Evolutionary conservation across 768 basidiomycete genomes (phyloP).

Genomic region (Cyathus striatus): DNA sequence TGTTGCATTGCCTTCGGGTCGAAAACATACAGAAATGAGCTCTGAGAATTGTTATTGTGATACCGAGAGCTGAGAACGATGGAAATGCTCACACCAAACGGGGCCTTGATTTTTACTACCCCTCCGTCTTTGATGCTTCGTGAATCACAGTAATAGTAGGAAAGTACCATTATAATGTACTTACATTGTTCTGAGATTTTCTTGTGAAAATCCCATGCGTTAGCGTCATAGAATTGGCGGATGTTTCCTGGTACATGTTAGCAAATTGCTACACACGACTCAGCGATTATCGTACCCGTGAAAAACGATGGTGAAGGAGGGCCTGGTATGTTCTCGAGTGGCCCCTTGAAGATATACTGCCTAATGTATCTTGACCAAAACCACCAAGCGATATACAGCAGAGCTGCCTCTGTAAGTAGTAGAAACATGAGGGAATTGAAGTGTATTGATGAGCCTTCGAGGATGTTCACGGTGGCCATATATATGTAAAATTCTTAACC

Average conservation of each 20-base stretch:
- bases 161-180: too few relatives aligned
- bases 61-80: too few relatives aligned
- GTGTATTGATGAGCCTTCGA: too few relatives aligned
- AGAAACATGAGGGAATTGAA: too few relatives aligned
- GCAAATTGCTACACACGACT: background rate
- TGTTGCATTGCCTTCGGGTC: conserved; percentile 43
- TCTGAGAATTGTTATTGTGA: conserved; percentile 10
- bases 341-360: conserved; percentile 4
- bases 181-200: conserved; percentile 26
- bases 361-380: too few relatives aligned
- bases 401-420: too few relatives aligned
- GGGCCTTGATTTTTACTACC: conserved; percentile 23
- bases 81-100: conserved; percentile 30
- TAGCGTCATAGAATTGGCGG: conserved; percentile 20
- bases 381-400: too few relatives aligned
- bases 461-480: too few relatives aligned
- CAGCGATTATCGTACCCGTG: conserved; percentile 20
- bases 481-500: too few relatives aligned
- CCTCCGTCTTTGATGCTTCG: conserved; percentile 19
- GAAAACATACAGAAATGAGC: conserved; percentile 29
- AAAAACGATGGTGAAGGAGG: conserved; percentile 26
- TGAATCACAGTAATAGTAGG: background rate
- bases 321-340: conserved; percentile 33
- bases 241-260: conserved; percentile 23
- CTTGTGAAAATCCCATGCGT: conserved; percentile 32